Conservation (phyloP, 176 grass and related monocot genomes). For the Eragrostis nindensis region DNA sequence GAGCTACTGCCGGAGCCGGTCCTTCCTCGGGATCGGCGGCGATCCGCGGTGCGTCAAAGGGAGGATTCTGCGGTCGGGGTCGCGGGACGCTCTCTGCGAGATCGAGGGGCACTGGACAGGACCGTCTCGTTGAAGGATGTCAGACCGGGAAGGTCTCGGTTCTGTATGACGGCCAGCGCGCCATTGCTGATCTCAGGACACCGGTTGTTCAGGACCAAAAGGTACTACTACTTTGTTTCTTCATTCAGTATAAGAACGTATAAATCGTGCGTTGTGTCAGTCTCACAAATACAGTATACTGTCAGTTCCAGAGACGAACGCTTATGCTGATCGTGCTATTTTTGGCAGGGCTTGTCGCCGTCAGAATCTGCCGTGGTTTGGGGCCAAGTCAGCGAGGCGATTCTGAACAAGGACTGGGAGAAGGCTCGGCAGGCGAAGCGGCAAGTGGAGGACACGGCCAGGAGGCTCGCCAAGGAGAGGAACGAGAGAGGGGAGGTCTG, state of each 20-base stretch:
- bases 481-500: conserved; percentile 61
- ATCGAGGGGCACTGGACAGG: conserved; percentile 78
- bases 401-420: conserved; percentile 83
- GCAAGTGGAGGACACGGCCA: conserved; percentile 67
- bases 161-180: conserved; percentile 61
- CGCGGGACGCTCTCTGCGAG: conserved; percentile 47
- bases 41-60: conserved; percentile 62
- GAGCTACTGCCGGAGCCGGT: conserved; percentile 53
- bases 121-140: conserved; percentile 64
- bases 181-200: conserved; percentile 60
- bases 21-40: conserved; percentile 77
- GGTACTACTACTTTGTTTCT: conserved; percentile 59
- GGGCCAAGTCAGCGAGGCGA: conserved; percentile 67
- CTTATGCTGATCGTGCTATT: neutral
- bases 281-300: no score
- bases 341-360: conserved; percentile 42
- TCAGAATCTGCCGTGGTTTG: conserved; percentile 72
- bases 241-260: no score
- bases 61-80: conserved; percentile 42
- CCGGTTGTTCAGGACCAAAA: conserved; percentile 55
- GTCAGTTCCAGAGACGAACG: neutral
- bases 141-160: conserved; percentile 52
- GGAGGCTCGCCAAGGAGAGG: conserved; percentile 68
- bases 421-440: conserved; percentile 69
- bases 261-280: no score